Evolutionary conservation across 73 alveolate genomes (phyloP), one percentile per base, ranked within the genome.

Genomic region (Paramecium sonneborni): DNA sequence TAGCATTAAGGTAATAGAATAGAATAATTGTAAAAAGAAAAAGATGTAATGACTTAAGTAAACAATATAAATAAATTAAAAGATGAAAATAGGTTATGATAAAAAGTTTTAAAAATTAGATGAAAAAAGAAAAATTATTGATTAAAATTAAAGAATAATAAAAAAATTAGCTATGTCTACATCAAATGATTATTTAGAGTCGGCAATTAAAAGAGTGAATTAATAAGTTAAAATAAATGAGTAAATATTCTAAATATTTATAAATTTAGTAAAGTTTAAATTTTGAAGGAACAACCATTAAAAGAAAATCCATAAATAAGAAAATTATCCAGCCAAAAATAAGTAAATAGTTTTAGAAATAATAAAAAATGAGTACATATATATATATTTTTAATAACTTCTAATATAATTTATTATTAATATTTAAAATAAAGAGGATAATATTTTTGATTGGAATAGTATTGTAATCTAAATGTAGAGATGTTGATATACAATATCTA

Each of bases 61-160:
- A 21, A 21, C 11, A 67, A 30, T 15, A 7, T 38, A 34, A 15
- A 21, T 38, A 72, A 12, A 35, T 28, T 72, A 5, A 8, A 0
- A 72, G 86, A 72, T 72, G 86, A 72, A 38, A 72, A 72, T 72
- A 3, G 86, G 86, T n/a, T 72, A 72, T 72, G 86, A 72, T 38
- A 72, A 72, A 37, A 32, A 72, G 35, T 72, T 72, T 72, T 35
- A 35, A 35, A 72, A 72, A 72, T 72, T 72, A 18, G 57, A 72
- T 72, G 86, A 72, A 37, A 72, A 72, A 72, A 30, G 55, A 6
- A 72, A 72, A 37, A 34, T 35, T 0, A n/a, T 72, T 12, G 86
- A 72, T n/a, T 72, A 32, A 30, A 72, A 32, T 35, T 30, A 72
- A 72, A 72, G 86, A 72, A 35, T 35, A 34, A 72, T 72, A 3